Conservation (phyloP, 345 rosid genomes). For the Populus simonii region DNA sequence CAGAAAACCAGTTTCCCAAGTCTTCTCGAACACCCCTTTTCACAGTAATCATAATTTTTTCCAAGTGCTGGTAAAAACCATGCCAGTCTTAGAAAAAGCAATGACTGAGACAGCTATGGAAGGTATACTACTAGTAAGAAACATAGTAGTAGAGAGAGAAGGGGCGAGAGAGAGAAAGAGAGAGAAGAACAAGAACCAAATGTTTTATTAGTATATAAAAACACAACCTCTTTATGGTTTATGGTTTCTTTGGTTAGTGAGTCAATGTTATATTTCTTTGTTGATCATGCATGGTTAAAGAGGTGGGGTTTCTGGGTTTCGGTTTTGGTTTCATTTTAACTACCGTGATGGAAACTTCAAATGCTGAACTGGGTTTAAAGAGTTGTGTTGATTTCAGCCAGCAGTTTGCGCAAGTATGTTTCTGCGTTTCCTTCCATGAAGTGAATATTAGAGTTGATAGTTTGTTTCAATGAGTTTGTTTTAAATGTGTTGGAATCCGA, state of each 20-base stretch:
- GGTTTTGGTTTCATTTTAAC: slow-evolving; percentile 17
- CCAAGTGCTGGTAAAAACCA: slow-evolving; percentile 12
- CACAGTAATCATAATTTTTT: slow-evolving; percentile 4
- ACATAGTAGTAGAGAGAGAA: slow-evolving; percentile 15
- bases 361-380: slow-evolving; percentile 42
- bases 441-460: slow-evolving; percentile 22
- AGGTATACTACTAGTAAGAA: slow-evolving; percentile 13
- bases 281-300: slow-evolving; percentile 13
- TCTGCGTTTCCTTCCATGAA: slow-evolving; percentile 27
- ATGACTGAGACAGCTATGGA: slow-evolving; percentile 38
- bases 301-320: slow-evolving; percentile 24
- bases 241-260: slow-evolving; percentile 48
- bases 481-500: slow-evolving; percentile 80
- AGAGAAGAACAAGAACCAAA: slow-evolving; percentile 6
- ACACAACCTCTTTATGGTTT: slow-evolving; percentile 21
- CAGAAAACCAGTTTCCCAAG: slow-evolving; percentile 3
- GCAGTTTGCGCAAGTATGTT: slow-evolving; percentile 40
- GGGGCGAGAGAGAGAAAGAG: slow-evolving; percentile 8
- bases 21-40: slow-evolving; percentile 36
- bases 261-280: slow-evolving; percentile 16
- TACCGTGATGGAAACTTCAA: slow-evolving; percentile 36
- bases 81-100: slow-evolving; percentile 32
- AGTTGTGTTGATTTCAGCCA: slow-evolving; percentile 35
- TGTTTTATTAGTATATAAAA: slow-evolving; percentile 36
- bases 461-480: slow-evolving; percentile 46